Conservation (phyloP, 2,329 filamentous ascomycete genomes). For the Aschersonia sp. region DNA sequence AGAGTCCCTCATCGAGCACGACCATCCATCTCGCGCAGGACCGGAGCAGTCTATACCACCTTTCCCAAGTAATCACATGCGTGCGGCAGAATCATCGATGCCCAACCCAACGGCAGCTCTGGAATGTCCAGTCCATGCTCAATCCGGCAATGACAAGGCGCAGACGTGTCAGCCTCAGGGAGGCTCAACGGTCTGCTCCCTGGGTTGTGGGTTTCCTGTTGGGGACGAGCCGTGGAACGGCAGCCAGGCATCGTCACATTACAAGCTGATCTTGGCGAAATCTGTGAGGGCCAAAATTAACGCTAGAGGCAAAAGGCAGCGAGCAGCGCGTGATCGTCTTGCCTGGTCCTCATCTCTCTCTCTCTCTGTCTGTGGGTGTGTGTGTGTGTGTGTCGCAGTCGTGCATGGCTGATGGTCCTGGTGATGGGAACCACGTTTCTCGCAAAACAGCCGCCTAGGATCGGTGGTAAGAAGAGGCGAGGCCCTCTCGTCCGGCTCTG, state of each 20-base stretch:
- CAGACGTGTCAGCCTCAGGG: neutral
- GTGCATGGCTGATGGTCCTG: too few relatives aligned
- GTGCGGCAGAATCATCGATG: neutral
- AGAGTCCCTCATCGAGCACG: too few relatives aligned
- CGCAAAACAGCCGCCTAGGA: too few relatives aligned
- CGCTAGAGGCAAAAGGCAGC: neutral
- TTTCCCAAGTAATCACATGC: neutral
- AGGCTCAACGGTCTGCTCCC: neutral
- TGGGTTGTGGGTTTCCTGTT: neutral
- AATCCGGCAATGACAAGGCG: neutral
- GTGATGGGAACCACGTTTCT: too few relatives aligned
- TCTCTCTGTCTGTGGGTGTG: too few relatives aligned
- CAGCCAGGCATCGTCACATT: neutral
- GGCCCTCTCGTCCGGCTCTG: too few relatives aligned
- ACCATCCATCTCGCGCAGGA: too few relatives aligned
- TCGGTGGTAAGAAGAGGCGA: too few relatives aligned
- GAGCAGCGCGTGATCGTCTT: too few relatives aligned
- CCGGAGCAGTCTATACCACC: too few relatives aligned
- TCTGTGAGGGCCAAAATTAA: neutral
- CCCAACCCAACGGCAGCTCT: neutral
- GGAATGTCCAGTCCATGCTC: neutral
- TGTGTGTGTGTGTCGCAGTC: too few relatives aligned
- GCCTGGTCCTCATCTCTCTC: too few relatives aligned
- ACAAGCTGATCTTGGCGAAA: neutral
- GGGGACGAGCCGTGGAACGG: neutral